A percentile compares a stretch with the other conserved stretches of the same genome.
These are phyloP conservation scores for Pseudogymnoascus sp. DNA, from an alignment of 2,329 filamentous ascomycete species.

Conservation along the genomic window DNA sequence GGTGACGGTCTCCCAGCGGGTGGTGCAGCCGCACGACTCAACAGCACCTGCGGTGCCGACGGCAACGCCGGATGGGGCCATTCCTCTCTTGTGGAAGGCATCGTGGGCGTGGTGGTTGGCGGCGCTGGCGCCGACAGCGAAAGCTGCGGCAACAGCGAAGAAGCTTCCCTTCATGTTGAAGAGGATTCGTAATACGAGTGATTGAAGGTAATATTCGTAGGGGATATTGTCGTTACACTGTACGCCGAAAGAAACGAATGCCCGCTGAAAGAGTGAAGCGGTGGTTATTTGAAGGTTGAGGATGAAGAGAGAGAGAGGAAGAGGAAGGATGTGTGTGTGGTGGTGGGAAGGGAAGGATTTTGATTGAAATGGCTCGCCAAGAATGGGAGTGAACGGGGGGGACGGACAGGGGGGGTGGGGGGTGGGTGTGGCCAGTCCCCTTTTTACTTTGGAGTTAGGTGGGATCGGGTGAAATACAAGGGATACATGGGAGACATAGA, in stretches of 20 bases:
- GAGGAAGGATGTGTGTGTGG: constrained; percentile 22
- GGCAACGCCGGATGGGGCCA: constrained; percentile 21
- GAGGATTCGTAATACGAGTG: constrained; percentile 11
- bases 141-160: constrained; percentile 55
- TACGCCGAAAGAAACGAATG: constrained; percentile 48
- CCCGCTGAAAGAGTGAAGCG: constrained; percentile 88
- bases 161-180: constrained; percentile 66
- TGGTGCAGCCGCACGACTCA: constrained; percentile 59
- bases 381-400: neutral
- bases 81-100: constrained; percentile 46
- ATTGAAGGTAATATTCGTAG: constrained; percentile 8
- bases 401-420: neutral
- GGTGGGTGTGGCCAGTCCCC: neutral
- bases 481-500: neutral
- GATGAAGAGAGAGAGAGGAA: constrained; percentile 27
- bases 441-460: neutral
- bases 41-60: constrained; percentile 25
- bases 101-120: constrained; percentile 55
- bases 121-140: constrained; percentile 48
- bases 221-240: neutral
- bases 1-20: constrained; percentile 62
- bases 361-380: neutral
- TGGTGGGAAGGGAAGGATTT: neutral
- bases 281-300: constrained; percentile 35
- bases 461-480: neutral